Evolutionary conservation across 2,329 filamentous ascomycete species (phyloP).

Genomic region (Calonectria naviculata): DNA sequence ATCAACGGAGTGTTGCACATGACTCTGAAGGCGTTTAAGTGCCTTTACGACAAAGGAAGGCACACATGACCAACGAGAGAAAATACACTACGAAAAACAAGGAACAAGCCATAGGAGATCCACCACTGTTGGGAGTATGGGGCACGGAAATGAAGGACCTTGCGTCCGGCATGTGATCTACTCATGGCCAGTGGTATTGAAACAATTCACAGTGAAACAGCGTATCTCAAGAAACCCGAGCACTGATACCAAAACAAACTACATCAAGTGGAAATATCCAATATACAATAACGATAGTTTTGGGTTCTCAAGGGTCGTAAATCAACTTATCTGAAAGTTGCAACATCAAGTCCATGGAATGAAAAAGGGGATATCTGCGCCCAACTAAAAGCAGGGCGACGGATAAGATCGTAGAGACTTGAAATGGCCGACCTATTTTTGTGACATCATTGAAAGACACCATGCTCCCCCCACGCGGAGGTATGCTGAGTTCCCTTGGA

Average conservation of each 20-base stretch:
- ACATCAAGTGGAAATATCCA: neutral
- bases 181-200: neutral
- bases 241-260: neutral
- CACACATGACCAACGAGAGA: neutral
- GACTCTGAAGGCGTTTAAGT: too few species aligned
- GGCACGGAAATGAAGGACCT: too few species aligned
- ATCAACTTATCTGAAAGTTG: too few species aligned
- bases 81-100: neutral
- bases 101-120: neutral
- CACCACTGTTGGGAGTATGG: neutral
- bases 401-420: neutral
- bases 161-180: neutral
- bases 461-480: neutral
- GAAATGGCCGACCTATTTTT: neutral
- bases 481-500: neutral
- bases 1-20: too few species aligned
- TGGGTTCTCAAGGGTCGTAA: neutral
- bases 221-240: too few species aligned
- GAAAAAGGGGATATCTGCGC: neutral
- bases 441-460: neutral
- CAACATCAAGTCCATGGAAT: neutral
- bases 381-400: too few species aligned
- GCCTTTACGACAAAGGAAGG: too few species aligned
- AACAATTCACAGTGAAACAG: neutral
- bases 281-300: neutral